These are phyloP conservation scores for Sodiomyces alkalinus DNA, from an alignment of 2,329 filamentous ascomycete species.

Conservation along the genomic window DNA sequence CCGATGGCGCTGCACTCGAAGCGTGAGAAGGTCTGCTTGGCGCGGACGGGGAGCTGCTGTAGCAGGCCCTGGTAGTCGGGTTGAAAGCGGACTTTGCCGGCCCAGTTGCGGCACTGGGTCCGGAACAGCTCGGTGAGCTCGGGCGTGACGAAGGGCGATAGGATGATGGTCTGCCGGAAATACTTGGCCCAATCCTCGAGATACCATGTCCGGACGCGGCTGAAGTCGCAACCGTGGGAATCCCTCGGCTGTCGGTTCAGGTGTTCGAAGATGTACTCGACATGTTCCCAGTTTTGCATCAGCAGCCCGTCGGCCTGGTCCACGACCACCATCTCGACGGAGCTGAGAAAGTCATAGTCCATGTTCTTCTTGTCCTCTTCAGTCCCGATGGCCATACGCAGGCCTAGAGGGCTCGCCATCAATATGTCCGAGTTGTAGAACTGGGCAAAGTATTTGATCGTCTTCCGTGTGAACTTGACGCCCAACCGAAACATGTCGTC, in stretches of 20 bases:
- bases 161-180: constrained; percentile 72
- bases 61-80: constrained; percentile 57
- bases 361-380: constrained; percentile 45
- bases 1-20: constrained; percentile 58
- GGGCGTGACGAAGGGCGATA: constrained; percentile 74
- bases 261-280: constrained; percentile 81
- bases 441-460: constrained; percentile 82
- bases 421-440: constrained; percentile 97
- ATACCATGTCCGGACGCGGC: constrained; percentile 80
- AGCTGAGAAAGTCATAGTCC: constrained; percentile 85
- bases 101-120: constrained; percentile 62
- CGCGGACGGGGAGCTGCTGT: constrained; percentile 53
- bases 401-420: constrained; percentile 73
- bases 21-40: constrained; percentile 79
- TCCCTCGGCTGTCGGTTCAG: constrained; percentile 84
- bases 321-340: constrained; percentile 77
- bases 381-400: constrained; percentile 80
- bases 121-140: constrained; percentile 73
- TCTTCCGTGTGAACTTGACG: constrained; percentile 94
- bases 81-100: constrained; percentile 62
- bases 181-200: constrained; percentile 71
- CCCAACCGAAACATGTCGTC: constrained; percentile 95
- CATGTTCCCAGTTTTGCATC: constrained; percentile 98
- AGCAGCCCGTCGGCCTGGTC: constrained; percentile 87
- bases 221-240: constrained; percentile 85